Percentiles rank a stretch among this genome's conserved stretches.
Evolutionary conservation across 805 yeast genomes (phyloP).

Genomic region (Yamadazyma olivae): DNA sequence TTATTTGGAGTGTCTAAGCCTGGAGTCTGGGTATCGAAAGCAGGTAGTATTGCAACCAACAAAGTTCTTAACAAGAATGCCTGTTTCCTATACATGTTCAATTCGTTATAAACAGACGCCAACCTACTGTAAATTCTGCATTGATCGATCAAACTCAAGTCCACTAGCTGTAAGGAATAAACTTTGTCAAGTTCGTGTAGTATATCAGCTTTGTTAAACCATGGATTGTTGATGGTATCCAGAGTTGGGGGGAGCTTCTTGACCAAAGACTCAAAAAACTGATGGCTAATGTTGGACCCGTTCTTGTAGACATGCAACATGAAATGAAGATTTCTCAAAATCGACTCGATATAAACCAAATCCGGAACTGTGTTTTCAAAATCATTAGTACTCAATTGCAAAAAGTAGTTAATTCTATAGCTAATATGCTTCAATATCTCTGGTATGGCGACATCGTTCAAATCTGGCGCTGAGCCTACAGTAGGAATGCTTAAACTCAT

Average conservation of each 20-base stretch:
- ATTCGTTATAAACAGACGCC: conserved; percentile 58
- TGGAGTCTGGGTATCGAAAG: conserved; percentile 19
- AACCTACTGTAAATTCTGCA: conserved; percentile 62
- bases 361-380: conserved; percentile 81
- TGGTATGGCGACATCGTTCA: conserved; percentile 25
- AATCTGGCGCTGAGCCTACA: conserved; percentile 26
- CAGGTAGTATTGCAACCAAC: conserved; percentile 49
- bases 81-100: conserved; percentile 64
- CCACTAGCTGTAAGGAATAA: conserved; percentile 32
- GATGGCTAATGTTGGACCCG: conserved; percentile 42
- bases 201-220: conserved; percentile 40
- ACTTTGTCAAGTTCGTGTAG: conserved; percentile 31
- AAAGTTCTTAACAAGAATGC: conserved; percentile 68
- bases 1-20: neutral
- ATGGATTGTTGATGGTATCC: conserved; percentile 4
- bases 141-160: conserved; percentile 48
- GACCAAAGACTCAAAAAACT: conserved; percentile 44
- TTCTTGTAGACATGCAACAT: conserved; percentile 51
- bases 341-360: conserved; percentile 68
- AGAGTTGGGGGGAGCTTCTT: conserved; percentile 16
- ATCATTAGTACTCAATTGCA: conserved; percentile 47
- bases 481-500: conserved; percentile 18
- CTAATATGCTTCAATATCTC: conserved; percentile 31
- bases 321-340: conserved; percentile 61
- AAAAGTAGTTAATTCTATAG: conserved; percentile 24